Evolutionary conservation across 2,329 filamentous ascomycete species (phyloP).

Genomic region (Raffaelea arxii): DNA sequence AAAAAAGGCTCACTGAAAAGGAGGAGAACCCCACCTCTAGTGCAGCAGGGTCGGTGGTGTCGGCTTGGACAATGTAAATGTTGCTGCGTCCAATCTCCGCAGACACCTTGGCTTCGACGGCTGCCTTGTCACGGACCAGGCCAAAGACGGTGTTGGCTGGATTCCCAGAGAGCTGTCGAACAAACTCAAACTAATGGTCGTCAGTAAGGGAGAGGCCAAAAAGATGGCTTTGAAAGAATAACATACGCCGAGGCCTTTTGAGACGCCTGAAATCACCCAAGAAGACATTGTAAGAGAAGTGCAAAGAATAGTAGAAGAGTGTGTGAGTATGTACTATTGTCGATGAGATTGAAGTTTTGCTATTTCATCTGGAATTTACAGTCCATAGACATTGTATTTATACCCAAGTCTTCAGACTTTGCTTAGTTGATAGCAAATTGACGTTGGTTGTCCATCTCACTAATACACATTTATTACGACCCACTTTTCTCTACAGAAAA

Average conservation of each 20-base stretch:
- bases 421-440: neutral
- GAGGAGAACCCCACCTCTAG: conserved; percentile 29
- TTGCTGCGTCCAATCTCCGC: conserved; percentile 31
- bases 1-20: no score
- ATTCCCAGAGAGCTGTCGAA: conserved; percentile 33
- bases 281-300: conserved; percentile 11
- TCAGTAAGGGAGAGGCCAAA: no score
- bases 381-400: no score
- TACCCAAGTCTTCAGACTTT: no score
- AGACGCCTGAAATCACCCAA: conserved; percentile 15
- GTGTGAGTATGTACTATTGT: no score
- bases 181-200: conserved; percentile 36
- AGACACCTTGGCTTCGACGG: conserved; percentile 32
- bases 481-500: conserved; percentile 3
- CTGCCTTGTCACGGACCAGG: conserved; percentile 35
- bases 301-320: neutral
- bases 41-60: conserved; percentile 24
- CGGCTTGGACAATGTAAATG: conserved; percentile 34
- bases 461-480: neutral
- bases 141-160: conserved; percentile 34
- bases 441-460: no score
- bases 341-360: neutral
- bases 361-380: no score
- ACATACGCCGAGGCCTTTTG: conserved; percentile 15
- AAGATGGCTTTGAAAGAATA: no score